These are phyloP conservation scores for Rhizopogon roseolus DNA, from an alignment of 768 basidiomycete species.

Conservation along the genomic window DNA sequence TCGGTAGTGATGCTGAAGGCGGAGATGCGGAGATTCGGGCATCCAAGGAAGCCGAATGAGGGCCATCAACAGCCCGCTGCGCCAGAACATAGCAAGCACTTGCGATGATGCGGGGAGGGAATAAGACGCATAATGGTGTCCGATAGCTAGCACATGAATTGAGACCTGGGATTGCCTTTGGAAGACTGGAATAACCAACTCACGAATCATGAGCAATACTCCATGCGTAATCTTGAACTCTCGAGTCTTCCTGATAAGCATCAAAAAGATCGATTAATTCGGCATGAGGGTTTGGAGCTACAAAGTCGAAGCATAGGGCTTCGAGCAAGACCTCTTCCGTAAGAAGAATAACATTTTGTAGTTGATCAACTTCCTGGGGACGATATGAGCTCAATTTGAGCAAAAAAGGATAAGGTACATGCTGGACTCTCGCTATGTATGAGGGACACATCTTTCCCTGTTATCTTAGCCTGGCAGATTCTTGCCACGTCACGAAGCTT, in stretches of 20 bases:
- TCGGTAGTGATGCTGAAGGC: conserved; percentile 73
- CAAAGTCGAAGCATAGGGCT: conserved; percentile 82
- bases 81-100: conserved; percentile 76
- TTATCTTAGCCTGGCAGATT: conserved; percentile 67
- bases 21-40: conserved; percentile 68
- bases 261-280: conserved; percentile 72
- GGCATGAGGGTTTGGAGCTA: conserved; percentile 72
- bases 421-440: conserved; percentile 67
- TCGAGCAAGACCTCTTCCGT: conserved; percentile 79
- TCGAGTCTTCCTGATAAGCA: conserved; percentile 38
- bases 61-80: conserved; percentile 67
- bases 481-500: conserved; percentile 83
- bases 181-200: conserved; percentile 19
- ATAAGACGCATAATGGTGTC: conserved; percentile 73
- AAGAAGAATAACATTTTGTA: conserved; percentile 61
- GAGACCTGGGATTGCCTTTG: not conserved
- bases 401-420: conserved; percentile 14
- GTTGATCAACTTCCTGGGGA: conserved; percentile 68
- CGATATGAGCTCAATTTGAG: conserved; percentile 1
- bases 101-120: conserved; percentile 65
- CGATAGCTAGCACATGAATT: conserved; percentile 50
- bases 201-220: conserved; percentile 87
- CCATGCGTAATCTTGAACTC: conserved; percentile 76
- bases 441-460: conserved; percentile 46
- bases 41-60: conserved; percentile 69